Base-by-base conservation (phyloP, 2,329 filamentous ascomycete species). In the Colletotrichum graminicola region DNA sequence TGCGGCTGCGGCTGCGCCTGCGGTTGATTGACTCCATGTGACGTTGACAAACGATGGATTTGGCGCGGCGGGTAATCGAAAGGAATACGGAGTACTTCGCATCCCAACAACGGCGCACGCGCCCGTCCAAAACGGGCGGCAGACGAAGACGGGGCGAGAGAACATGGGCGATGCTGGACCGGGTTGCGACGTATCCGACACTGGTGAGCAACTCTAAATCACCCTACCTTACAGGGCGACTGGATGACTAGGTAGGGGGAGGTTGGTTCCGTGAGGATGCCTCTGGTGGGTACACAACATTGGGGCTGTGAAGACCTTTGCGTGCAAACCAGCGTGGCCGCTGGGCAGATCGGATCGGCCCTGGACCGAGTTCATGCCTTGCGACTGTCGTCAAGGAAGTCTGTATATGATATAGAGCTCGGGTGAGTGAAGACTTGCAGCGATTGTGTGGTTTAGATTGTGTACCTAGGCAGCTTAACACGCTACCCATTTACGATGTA, bases 141-240 rank as follows among this genome's bases (percentile, higher is more conserved):
- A 21, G 43, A 23, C 21, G 29, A 14, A 23, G 45, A 57, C 6
- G 41, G 36, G 7, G 34, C n/a, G 23, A 18, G 12, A 59, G 51
- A 54, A 32, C 51, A 32, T 36, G 34, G 23, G 18, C 16, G 55
- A 10, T 41, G n/a, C 8, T 16, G 55, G 21, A 11, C 18, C 21
- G 32, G n/a, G 62, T 34, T 18, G 49, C 23, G 16, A 23, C 51
- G 18, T 43, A 49, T 60, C 23, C 34, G 55, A 66, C 43, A 51
- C 63, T 34, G 63, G 39, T n/a, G 8, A 51, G 51, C 43, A 66
- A 49, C 63, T 66, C 55, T 52, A 43, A 52, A 60, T 18, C 45
- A 29, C 29, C 32, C 43, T 12, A 26, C n/a, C 32, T 23, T 34
- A 41, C 52, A 41, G 32, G 62, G 43, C 43, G 23, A 41, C 23